phyloP scores from a whole-genome alignment of 768 basidiomycete genomes.

The Antrodiella citrinella region DNA sequence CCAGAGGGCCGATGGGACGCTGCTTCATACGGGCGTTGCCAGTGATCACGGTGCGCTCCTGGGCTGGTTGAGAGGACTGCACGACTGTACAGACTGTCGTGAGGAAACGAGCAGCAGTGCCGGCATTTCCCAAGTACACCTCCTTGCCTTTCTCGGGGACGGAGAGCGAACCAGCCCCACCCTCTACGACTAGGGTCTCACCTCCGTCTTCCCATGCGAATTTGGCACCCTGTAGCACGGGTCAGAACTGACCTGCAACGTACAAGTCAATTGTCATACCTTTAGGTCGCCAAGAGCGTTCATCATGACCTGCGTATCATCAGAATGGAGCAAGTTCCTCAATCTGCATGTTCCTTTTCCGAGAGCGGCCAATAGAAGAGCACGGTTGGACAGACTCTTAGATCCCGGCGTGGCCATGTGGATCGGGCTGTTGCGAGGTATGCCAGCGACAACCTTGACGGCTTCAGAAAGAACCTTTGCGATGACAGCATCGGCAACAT shows the following conservation, averaged over 20 bases:
- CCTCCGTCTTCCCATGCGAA: constrained; percentile 97
- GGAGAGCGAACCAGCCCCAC: constrained; percentile 73
- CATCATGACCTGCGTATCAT: constrained; percentile 99
- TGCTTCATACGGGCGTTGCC: constrained; percentile 99
- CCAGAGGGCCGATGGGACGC: constrained; percentile 91
- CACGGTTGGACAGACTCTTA: constrained; percentile 94
- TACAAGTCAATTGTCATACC: constrained; percentile 29
- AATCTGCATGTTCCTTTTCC: constrained; percentile 82
- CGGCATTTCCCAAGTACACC: constrained; percentile 93
- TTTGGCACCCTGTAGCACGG: constrained; percentile 59
- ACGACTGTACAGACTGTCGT: constrained; percentile 94
- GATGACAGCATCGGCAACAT: constrained; percentile 75
- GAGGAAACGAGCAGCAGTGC: constrained; percentile 95
- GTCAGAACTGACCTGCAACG: constrained; percentile 2
- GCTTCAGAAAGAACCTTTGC: constrained; percentile 75
- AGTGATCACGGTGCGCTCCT: constrained; percentile 71
- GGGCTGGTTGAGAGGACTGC: constrained; percentile 28
- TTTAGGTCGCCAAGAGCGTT: constrained; percentile 81
- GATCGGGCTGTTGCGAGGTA: constrained; percentile 42
- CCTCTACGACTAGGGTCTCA: constrained; percentile 87
- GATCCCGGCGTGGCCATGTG: constrained; percentile 92
- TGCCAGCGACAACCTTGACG: constrained; percentile 62
- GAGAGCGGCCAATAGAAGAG: constrained; percentile 87
- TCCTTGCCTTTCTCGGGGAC: constrained; percentile 78
- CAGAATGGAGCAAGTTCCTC: constrained; percentile 88